Evolutionary conservation across 1,284 basidiomycete species (phyloP), one percentile per base, ranked within the genome.

Genomic region (Moesziomyces antarcticus): DNA sequence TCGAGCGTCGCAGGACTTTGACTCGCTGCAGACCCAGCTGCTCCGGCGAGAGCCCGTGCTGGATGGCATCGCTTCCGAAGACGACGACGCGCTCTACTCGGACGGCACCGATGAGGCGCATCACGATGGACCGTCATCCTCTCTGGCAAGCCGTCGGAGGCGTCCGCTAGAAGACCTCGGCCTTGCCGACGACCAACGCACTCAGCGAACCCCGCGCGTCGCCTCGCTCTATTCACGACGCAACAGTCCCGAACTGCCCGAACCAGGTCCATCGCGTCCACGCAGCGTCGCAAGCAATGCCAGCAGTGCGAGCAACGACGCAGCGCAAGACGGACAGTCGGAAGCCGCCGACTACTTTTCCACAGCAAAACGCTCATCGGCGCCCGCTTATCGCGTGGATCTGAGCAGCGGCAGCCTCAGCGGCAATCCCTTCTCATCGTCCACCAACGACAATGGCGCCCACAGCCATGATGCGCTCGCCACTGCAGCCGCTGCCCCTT

Each of bases 11-110:
- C 65, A 76, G 9, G 76, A 80, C 64, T 83, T 77, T 56, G 79
- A 77, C 44, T 67, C 77, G 33, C 56, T 83, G 10, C 68, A 80
- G 59, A 66, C 75, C 37, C 78, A 82, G 63, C 73, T 83, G 37
- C 66, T 82, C 33, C 70, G 67, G 11, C 56, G 68, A 47, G 58
- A 68, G 21, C 69, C 78, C 8, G 56, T 76, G 13, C 40, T 60
- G 9, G 66, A 66, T 33, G 63, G 52, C 13, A 22, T 64, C 45
- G 51, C 53, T 7, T 50, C 49, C 16, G 67, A 72, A 18, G 51
- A 67, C 6, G 46, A 59, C 43, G 24, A 47, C 11, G 52, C 35
- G 7, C 42, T n/a, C 18, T 49, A 74, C 6, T 40, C 49, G 47
- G 47, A 56, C 6, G 55, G 56, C 41, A 37, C 61, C 50, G 57